phyloP scores from a whole-genome alignment of 148 eudicot genomes.

The Rhododendron molle region DNA sequence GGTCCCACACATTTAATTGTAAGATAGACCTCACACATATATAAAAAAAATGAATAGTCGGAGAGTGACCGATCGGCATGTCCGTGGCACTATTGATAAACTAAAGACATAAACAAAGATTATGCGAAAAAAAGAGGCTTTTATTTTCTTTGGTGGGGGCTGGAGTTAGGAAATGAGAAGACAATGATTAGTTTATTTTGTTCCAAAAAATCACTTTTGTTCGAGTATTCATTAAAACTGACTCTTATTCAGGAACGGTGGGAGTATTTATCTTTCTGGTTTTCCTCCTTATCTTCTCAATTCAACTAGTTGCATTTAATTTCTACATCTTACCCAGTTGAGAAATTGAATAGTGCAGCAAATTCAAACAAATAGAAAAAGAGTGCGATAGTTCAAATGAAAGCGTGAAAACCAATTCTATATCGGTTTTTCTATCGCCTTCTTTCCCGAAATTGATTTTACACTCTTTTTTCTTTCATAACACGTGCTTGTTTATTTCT shows the following conservation, averaged over 20 bases:
- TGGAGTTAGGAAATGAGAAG: background rate
- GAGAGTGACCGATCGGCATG: too few species aligned
- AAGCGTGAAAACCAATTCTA: background rate
- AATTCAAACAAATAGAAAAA: background rate
- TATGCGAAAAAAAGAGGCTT: background rate
- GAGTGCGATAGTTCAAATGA: background rate
- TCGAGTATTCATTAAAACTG: too few species aligned
- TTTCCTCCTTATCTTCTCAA: background rate
- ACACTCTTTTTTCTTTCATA: background rate
- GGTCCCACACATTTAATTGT: too few species aligned
- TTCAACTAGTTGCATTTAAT: background rate
- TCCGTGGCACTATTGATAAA: background rate
- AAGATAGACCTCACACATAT: rapidly evolving
- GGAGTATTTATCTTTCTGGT: background rate
- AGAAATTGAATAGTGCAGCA: background rate
- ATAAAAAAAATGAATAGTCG: too few species aligned
- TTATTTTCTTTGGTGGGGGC: background rate
- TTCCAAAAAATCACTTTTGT: background rate
- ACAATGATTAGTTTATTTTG: too few species aligned
- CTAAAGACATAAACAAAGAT: background rate
- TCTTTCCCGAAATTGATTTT: too few species aligned
- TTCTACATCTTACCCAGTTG: background rate
- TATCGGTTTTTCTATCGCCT: background rate
- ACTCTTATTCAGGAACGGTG: too few species aligned
- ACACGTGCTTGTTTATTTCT: background rate